A percentile compares a stretch with the other conserved stretches of the same genome.
Conservation (phyloP, 805 yeast genomes). For the Candida nanaspora region DNA sequence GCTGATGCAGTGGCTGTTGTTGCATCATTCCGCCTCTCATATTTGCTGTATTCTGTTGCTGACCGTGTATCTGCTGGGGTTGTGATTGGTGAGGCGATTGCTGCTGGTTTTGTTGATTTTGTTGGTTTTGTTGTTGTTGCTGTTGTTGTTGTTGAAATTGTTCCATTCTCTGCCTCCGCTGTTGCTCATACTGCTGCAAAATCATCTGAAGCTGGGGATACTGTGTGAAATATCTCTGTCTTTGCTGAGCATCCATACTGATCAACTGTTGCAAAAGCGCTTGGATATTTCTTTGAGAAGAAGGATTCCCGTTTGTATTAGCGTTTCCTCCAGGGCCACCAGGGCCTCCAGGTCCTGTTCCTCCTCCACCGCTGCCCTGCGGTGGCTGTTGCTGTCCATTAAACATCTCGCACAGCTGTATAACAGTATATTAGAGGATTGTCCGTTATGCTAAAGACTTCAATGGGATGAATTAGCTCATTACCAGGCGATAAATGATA, state of each 20-base stretch:
- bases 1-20: not conserved
- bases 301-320: not conserved
- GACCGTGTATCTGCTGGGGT: not conserved
- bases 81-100: not conserved
- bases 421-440: too few species aligned
- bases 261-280: slow-evolving; percentile 25
- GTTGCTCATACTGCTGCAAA: slow-evolving; percentile 27
- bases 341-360: not conserved
- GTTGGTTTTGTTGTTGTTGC: slow-evolving; percentile 2
- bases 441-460: too few species aligned
- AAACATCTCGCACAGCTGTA: slow-evolving; percentile 3
- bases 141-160: slow-evolving; percentile 6
- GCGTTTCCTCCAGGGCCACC: not conserved
- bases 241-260: slow-evolving; percentile 28
- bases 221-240: slow-evolving; percentile 22
- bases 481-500: not conserved
- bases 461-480: too few species aligned
- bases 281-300: slow-evolving; percentile 14
- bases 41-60: not conserved
- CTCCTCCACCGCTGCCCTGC: slow-evolving; percentile 1
- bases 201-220: slow-evolving; percentile 28
- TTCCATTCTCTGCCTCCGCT: slow-evolving; percentile 18
- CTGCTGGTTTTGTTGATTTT: not conserved
- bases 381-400: slow-evolving; percentile 7
- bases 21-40: not conserved